Conservation (phyloP, 1,139 yeast genomes). For the Arxiozyma telluris region DNA sequence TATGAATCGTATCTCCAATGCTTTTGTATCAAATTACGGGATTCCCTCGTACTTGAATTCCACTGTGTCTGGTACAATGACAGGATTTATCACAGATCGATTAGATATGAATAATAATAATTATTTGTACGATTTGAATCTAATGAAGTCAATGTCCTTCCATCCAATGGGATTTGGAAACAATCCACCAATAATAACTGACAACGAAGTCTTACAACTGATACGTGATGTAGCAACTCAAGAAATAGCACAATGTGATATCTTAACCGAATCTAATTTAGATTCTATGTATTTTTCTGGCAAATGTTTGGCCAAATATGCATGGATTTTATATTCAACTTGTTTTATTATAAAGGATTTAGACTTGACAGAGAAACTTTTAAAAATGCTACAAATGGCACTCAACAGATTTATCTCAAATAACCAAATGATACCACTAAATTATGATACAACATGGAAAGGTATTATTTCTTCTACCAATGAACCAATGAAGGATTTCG, state of each 20-base stretch:
- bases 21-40: conserved; percentile 10
- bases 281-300: conserved; percentile 76
- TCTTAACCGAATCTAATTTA: conserved; percentile 49
- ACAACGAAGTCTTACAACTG: conserved; percentile 31
- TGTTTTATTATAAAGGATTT: conserved; percentile 47
- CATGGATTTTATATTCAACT: conserved; percentile 57
- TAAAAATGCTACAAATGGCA: conserved; percentile 49
- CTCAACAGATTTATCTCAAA: conserved; percentile 51
- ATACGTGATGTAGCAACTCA: conserved; percentile 42
- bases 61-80: conserved; percentile 61
- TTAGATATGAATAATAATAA: conserved; percentile 35
- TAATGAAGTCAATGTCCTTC: conserved; percentile 1
- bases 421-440: conserved; percentile 45
- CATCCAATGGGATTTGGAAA: not conserved
- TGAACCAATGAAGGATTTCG: conserved; percentile 47
- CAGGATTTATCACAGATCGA: conserved; percentile 43
- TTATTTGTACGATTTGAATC: not conserved
- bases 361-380: conserved; percentile 37
- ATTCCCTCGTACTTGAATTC: conserved; percentile 47
- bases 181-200: conserved; percentile 24
- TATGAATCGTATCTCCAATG: conserved; percentile 37
- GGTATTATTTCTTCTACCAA: conserved; percentile 64
- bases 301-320: conserved; percentile 64
- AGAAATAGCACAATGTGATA: conserved; percentile 52
- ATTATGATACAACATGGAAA: conserved; percentile 61